Evolutionary conservation across 2,329 filamentous ascomycete genomes (phyloP), one percentile per base, ranked within the genome.

Genomic region (Cercospora janseana): DNA sequence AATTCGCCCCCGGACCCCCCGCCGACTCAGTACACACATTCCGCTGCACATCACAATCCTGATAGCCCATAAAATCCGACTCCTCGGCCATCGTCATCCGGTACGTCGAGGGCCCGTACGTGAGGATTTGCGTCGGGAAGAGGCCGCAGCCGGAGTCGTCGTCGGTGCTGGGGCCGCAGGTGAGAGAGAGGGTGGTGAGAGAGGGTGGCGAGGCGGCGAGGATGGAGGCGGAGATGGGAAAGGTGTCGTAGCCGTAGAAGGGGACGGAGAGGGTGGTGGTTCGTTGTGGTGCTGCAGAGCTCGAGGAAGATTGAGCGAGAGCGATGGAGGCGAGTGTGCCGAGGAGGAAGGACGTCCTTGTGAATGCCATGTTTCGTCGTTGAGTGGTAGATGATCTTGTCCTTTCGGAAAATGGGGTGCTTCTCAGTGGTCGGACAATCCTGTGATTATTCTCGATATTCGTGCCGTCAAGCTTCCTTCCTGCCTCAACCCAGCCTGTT

Each of bases 61-160:
- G 58, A 15, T 48, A 56, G 1, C 55, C 55, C 5, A 46, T 49
- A 37, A 56, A 61, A 4, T 45, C 56, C 7, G 38, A 46, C 6
- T 35, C 55, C 4, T 21, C 46, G 26, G 37, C 48, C 49, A 58
- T 56, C 29, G 49, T 32, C 55, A 60, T 60, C 28, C 53, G 42
- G 37, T 60, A 61, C 3, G 55, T 60, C 9, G 46, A 54, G 6
- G 59, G 51, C 3, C 59, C 57, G 10, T 51, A 43, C 23, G 50
- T 58, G 9, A 61, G 24, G 9, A 56, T 57, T 31, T 60, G 57
- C 3, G 20, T 29, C 13, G 57, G 53, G 37, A 60, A 58, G 34
- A 61, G 55, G 7, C 59, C 59, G 51, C 59, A 61, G 7, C 59
- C 59, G 51, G 57, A 61, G 23, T 60, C 59, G 24, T 55, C 56